Evolutionary conservation across 2,329 filamentous ascomycete species (phyloP).

Genomic region (Pseudocercospora crystallina): DNA sequence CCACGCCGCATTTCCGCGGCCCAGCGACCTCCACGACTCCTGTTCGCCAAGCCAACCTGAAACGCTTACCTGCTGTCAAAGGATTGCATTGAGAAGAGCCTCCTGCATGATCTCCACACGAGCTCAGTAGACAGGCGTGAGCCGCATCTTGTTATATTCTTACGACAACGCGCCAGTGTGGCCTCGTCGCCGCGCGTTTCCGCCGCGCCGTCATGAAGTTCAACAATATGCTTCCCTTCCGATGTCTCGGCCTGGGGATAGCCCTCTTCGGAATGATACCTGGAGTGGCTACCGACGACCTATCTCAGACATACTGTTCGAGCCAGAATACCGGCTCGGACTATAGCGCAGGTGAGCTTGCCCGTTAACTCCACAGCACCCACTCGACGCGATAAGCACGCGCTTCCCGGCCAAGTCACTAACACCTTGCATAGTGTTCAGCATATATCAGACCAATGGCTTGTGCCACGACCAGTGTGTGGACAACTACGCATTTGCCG

Average conservation of each 20-base stretch:
- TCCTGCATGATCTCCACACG: slow-evolving; percentile 16
- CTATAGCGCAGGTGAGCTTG: slow-evolving; percentile 33
- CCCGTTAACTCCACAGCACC: slow-evolving; percentile 19
- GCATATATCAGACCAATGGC: slow-evolving; percentile 64
- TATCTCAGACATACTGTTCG: slow-evolving; percentile 45
- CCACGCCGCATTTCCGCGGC: too few relatives aligned
- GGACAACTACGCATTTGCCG: slow-evolving; percentile 62
- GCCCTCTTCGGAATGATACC: slow-evolving; percentile 15
- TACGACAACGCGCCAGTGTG: slow-evolving; percentile 3
- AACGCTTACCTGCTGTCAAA: slow-evolving; percentile 1
- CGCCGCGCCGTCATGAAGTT: slow-evolving; percentile 14
- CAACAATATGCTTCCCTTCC: slow-evolving; percentile 31
- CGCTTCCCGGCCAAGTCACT: slow-evolving; percentile 2
- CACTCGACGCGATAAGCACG: slow-evolving; percentile 4
- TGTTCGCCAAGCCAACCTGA: slow-evolving; percentile 15
- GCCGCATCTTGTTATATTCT: slow-evolving; percentile 11
- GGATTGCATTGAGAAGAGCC: neutral
- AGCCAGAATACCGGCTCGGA: slow-evolving; percentile 43
- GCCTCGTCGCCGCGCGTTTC: slow-evolving; percentile 5
- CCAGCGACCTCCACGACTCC: slow-evolving; percentile 1
- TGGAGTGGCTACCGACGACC: slow-evolving; percentile 18
- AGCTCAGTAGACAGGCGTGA: slow-evolving; percentile 11
- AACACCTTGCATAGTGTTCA: slow-evolving; percentile 30
- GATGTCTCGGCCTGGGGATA: slow-evolving; percentile 19
- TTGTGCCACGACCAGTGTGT: slow-evolving; percentile 63